Evolutionary conservation across 192 early-diverging fungal genomes (phyloP), one percentile per base, ranked within the genome.

Genomic region (Coemansia umbellata): DNA sequence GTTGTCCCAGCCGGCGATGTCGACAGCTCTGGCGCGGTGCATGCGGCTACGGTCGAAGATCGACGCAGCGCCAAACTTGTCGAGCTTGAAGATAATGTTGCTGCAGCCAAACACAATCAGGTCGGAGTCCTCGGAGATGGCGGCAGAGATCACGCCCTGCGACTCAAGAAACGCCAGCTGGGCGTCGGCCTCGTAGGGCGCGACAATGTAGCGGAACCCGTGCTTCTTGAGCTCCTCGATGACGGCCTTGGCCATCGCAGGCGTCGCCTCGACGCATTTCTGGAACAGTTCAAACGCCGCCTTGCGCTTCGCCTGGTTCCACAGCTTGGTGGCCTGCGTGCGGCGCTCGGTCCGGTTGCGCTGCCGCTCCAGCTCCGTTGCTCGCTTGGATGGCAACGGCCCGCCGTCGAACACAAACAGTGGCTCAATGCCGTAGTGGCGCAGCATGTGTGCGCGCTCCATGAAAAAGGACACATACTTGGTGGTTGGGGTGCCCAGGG

Each of bases 151-250:
- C 9, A 87, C 14, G 1, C 85, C 85, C 17, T 55, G 64, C 8
- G 81, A 66, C 30, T 89, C 82, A 11, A 99, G 68, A 54, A 81
- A 97, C 0, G 90, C 88, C 37, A 99, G 67, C 68, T 99, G 97
- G 7, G 95, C 90, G 56, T 99, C 97, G 0, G 97, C 97, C 65
- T 99, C 97, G 53, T 93, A 99, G 0, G 97, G 97, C 3, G 97
- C 92, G 0, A 97, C 91, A 1, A 95, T 60, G 71, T 81, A 94
- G 26, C 84, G 66, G 23, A 99, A 78, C 8, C 82, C 75, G 37
- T 77, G 76, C n/a, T 52, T 51, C 18, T 78, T 47, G 15, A 97
- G 71, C 49, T 47, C 40, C 13, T 89, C 78, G 40, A 95, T 93
- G 0, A 94, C 76, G 17, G 80, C 68, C 24, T 63, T 75, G 1